phyloP scores from a whole-genome alignment of 1,139 yeast species.

The Suhomyces atakaporum region DNA sequence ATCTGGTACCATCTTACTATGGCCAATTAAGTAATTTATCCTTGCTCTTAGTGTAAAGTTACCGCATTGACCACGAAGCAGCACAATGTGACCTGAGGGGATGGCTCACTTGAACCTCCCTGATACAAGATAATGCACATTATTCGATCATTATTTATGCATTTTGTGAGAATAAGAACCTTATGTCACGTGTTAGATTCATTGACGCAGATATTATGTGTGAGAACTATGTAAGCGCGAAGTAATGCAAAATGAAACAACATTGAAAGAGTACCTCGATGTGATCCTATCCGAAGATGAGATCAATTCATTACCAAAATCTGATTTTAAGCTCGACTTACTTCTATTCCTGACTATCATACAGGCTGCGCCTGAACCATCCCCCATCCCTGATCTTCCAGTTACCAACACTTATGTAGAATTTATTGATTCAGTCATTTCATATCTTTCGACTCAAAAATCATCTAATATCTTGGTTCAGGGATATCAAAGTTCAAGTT shows the following conservation, averaged over 20 bases:
- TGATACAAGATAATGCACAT: too few species aligned
- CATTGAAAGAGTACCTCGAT: not conserved
- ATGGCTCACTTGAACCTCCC: too few species aligned
- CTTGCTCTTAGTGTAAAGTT: too few species aligned
- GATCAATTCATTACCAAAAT: not conserved
- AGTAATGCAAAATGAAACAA: not conserved
- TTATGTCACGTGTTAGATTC: not conserved
- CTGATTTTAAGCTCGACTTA: not conserved
- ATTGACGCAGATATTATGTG: not conserved
- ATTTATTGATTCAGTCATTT: conserved; percentile 27
- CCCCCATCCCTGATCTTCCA: not conserved
- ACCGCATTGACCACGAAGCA: too few species aligned
- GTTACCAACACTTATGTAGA: conserved; percentile 23
- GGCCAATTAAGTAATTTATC: too few species aligned
- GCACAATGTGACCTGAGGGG: too few species aligned
- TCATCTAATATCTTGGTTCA: conserved; percentile 24
- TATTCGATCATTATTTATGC: too few species aligned
- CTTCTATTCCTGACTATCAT: too few species aligned
- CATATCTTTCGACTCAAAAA: conserved; percentile 20
- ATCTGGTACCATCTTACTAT: too few species aligned
- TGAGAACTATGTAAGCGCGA: too few species aligned
- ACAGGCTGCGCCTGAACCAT: too few species aligned
- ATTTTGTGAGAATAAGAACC: not conserved
- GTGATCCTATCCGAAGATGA: conserved; percentile 5
- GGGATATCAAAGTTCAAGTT: conserved; percentile 27